phyloP scores from a whole-genome alignment of 2,329 filamentous ascomycete species.

The Aspergillus carbonarius region DNA sequence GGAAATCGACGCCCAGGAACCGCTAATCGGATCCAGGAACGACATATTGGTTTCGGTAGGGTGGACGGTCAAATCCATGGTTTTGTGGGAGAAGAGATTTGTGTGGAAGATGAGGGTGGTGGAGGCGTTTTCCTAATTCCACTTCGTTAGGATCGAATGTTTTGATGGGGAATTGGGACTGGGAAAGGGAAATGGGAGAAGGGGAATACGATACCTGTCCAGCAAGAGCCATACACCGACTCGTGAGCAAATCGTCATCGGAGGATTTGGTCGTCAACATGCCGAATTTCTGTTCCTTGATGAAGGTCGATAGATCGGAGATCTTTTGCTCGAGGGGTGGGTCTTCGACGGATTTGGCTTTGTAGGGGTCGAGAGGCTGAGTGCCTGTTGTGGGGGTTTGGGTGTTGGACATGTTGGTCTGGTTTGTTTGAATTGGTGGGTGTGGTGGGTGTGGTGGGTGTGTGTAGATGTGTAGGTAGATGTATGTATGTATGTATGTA shows the following conservation, averaged over 20 bases:
- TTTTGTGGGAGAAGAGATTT: constrained; percentile 87
- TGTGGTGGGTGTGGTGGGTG: too few relatives aligned
- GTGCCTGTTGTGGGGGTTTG: constrained; percentile 59
- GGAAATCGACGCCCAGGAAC: constrained; percentile 86
- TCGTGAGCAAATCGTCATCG: constrained; percentile 66
- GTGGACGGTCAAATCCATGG: constrained; percentile 72
- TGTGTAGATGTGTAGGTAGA: too few relatives aligned
- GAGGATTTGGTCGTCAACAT: constrained; percentile 78
- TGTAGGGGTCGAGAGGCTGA: constrained; percentile 76
- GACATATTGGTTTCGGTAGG: constrained; percentile 73
- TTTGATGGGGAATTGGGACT: too few relatives aligned
- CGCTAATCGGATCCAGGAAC: constrained; percentile 69
- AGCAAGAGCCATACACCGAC: constrained; percentile 82
- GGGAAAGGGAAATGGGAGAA: background rate
- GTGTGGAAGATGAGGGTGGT: constrained; percentile 87
- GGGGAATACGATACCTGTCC: constrained; percentile 64
- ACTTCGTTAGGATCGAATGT: constrained; percentile 4
- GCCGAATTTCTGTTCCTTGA: constrained; percentile 73
- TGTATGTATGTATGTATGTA: too few relatives aligned
- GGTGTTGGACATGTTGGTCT: constrained; percentile 40
- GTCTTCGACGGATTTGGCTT: constrained; percentile 72
- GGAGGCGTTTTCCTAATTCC: constrained; percentile 69
- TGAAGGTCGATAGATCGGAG: constrained; percentile 69
- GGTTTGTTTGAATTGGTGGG: background rate
- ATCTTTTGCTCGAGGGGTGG: constrained; percentile 71